Base-by-base conservation (phyloP, 2,329 filamentous ascomycete genomes). In the Paradendryphiella salina region DNA sequence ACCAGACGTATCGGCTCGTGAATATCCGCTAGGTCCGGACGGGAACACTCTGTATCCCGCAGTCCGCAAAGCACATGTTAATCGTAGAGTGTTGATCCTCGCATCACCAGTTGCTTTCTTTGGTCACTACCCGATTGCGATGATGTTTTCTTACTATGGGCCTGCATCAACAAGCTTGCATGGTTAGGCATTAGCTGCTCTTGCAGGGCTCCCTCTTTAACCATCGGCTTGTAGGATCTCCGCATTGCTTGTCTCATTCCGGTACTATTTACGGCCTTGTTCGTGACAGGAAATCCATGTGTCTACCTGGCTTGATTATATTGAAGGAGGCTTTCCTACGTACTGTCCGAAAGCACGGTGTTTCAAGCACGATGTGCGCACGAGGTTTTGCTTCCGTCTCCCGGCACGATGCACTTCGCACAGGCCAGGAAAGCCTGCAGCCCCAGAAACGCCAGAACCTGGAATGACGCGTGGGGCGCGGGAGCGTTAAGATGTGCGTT, bases 391-490 rank as follows among this genome's bases (percentile, higher is more conserved):
- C 23, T 45, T 37, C 31, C 48, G 36, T 39, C 26, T 17, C 36
- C 17, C 41, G 26, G 18, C 29, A 44, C 13, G 34, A 37, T 44
- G 31, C 17, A 40, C 17, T 17, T 38, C 29, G n/a, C 28, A 29
- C 33, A 37, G 21, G 33, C 21, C 32, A 39, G 26, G 40, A 20
- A 35, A 35, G 44, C 18, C 46, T 49, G 23, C 17, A 26, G 34
- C 21, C 13, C 28, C 34, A 14, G 48, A 46, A 21, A 6, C 42
- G 39, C 47, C 32, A 44, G 23, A 52, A 32, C 40, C 31, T 32
- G 46, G 34, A 46, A 37, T 43, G 45, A 51, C 41, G 36, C 34
- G 42, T 61, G 58, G 48, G 34, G 45, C 39, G 45, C 50, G 46
- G 48, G 56, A 49, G 28, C 42, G 51, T 50, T 48, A 32, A 42